These are phyloP conservation scores for Collybia nuda DNA, from an alignment of 768 basidiomycete species.

Conservation along the genomic window DNA sequence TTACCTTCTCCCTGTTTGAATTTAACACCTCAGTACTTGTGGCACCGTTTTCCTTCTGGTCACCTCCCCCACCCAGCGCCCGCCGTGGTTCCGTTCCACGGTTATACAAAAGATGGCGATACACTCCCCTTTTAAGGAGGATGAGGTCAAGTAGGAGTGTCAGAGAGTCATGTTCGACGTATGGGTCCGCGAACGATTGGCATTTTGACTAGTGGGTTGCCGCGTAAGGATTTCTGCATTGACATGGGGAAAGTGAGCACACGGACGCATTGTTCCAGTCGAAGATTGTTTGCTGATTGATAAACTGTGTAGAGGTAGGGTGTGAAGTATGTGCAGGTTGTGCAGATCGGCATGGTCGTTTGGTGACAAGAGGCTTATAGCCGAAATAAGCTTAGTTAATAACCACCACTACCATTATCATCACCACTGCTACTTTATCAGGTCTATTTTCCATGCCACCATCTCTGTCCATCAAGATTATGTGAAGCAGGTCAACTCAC, in stretches of 20 bases:
- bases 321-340: conserved; percentile 64
- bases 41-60: neutral
- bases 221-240: neutral
- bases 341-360: conserved; percentile 52
- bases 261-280: conserved; percentile 84
- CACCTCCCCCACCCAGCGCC: conserved; percentile 19
- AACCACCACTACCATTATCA: no score
- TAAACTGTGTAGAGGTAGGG: conserved; percentile 81
- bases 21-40: neutral
- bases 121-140: conserved; percentile 79
- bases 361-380: no score
- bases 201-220: conserved; percentile 49
- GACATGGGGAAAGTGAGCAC: neutral
- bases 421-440: no score
- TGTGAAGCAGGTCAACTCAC: no score
- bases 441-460: no score
- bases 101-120: conserved; percentile 81
- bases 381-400: no score
- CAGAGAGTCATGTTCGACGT: conserved; percentile 80
- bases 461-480: no score
- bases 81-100: conserved; percentile 65
- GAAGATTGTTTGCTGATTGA: conserved; percentile 71
- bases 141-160: conserved; percentile 79
- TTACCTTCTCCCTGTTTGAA: conserved; percentile 23
- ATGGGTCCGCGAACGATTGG: conserved; percentile 76